Conservation (phyloP, 169 alveolate species). For the Cryptosporidium meleagridis region DNA sequence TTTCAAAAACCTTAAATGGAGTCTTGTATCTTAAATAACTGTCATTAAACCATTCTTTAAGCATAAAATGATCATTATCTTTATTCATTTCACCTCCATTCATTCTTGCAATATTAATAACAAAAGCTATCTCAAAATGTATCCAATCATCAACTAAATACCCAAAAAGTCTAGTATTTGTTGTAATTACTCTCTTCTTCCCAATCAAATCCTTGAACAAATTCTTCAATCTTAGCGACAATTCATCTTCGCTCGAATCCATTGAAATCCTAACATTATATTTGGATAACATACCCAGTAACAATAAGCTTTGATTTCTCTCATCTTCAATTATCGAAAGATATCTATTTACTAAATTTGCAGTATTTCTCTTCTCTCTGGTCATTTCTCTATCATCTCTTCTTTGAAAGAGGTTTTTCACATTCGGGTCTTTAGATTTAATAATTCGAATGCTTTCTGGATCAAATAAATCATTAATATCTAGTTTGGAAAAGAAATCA, state of each 20-base stretch:
- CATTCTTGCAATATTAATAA: conserved; percentile 8
- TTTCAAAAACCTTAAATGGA: conserved; percentile 1
- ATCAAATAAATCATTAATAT: background rate
- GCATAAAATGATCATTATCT: background rate
- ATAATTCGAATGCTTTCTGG: background rate
- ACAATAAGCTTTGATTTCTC: conserved; percentile 10
- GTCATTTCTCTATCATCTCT: background rate
- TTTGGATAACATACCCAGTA: background rate
- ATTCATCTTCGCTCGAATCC: background rate
- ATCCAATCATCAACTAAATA: conserved; percentile 2
- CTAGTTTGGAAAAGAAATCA: background rate
- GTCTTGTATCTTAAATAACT: background rate
- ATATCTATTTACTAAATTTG: background rate
- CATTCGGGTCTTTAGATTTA: background rate
- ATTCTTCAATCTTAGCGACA: background rate
- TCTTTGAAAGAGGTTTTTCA: background rate
- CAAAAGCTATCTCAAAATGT: conserved; percentile 17
- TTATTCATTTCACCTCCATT: background rate
- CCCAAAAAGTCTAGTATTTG: background rate
- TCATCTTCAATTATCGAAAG: background rate
- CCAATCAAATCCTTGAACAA: background rate
- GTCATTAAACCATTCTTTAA: conserved; percentile 31
- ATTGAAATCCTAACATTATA: background rate
- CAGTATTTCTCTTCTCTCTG: background rate
- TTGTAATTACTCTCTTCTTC: background rate